These are phyloP conservation scores for Amanita polypyramis DNA, from an alignment of 768 basidiomycete species.

Conservation along the genomic window DNA sequence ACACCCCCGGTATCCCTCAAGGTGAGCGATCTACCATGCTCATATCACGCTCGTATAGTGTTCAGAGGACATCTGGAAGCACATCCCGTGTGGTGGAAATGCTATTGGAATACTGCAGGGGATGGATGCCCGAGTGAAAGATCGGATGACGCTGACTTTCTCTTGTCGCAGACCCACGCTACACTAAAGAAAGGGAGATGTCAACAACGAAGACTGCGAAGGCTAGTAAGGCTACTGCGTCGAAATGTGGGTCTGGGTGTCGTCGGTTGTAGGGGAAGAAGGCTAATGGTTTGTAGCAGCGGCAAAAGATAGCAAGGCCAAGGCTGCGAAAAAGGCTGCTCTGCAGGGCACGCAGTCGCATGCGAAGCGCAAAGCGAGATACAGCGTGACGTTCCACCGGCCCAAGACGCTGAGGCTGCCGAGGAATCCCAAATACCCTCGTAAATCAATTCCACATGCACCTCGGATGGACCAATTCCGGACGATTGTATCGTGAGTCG, in stretches of 20 bases:
- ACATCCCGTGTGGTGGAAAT: background rate
- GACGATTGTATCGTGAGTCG: slow-evolving; percentile 78
- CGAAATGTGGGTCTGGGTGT: slow-evolving; percentile 26
- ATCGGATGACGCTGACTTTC: slow-evolving; percentile 6
- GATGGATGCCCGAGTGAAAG: background rate
- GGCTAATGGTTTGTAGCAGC: slow-evolving; percentile 19
- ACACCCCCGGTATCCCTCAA: slow-evolving; percentile 6
- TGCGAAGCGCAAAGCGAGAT: slow-evolving; percentile 70
- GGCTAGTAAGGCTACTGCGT: slow-evolving; percentile 40
- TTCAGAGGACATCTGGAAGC: background rate
- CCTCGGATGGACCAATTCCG: slow-evolving; percentile 96
- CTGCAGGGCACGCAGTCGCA: slow-evolving; percentile 78
- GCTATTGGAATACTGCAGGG: background rate
- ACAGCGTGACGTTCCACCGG: slow-evolving; percentile 87
- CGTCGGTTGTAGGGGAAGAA: slow-evolving; percentile 7
- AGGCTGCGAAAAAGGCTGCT: slow-evolving; percentile 93
- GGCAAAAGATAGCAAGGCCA: slow-evolving; percentile 62
- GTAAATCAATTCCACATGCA: slow-evolving; percentile 85
- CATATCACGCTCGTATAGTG: background rate
- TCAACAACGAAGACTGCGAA: slow-evolving; percentile 61
- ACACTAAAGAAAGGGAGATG: slow-evolving; percentile 25
- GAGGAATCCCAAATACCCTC: slow-evolving; percentile 88
- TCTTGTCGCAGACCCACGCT: background rate
- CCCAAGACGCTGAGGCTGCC: slow-evolving; percentile 85
- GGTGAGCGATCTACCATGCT: slow-evolving; percentile 2